Base-by-base conservation (phyloP, 495 filamentous ascomycete genomes). In the Penicillium flavigenum region DNA sequence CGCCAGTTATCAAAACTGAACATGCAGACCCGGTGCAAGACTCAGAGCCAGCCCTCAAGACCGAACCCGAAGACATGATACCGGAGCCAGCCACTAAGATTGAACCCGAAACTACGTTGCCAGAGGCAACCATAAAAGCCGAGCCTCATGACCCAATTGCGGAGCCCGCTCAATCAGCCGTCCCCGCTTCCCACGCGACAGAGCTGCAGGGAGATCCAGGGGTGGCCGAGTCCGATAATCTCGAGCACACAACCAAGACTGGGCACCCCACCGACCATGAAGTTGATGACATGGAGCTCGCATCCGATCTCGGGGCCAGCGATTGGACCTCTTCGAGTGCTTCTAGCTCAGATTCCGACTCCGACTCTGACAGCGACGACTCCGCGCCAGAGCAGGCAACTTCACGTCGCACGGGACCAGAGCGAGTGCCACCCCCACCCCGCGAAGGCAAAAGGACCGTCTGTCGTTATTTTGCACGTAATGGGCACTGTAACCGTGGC, bases 401-500 rank as follows among this genome's bases (percentile, higher is more conserved):
- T 27, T 73, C 72, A n/a, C 72, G 72, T 24, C 75, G 74, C 12
- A 61, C 68, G 22, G 72, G 72, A 4, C 79, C 76, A 8, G 74
- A 79, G 29, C 65, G 66, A 51, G 72, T 80, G 3, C 62, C 70
- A 4, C 75, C 78, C 19, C 77, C 75, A 22, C 69, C 71, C 7
- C 74, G 73, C 19, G 74, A 75, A 44, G 59, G 56, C 19, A 76
- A 75, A 52, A 72, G 69, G 56, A 59, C 58, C 26, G 29, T 69
- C 5, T 83, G 80, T 56, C 76, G 72, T 2, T 64, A 78, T 41
- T 83, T 80, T 61, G 70, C 72, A n/a, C 67, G 71, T 16, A 76
- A 51, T 10, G 79, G 80, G 2, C 72, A 67, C 24, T 83, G 80
- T 63, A 63, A 62, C 31, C 73, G 69, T 32, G 80, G 80, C 5